A percentile compares a stretch with the other conserved stretches of the same genome.
Conservation (phyloP, 2,329 filamentous ascomycete species). For the Colletotrichum karsti region DNA sequence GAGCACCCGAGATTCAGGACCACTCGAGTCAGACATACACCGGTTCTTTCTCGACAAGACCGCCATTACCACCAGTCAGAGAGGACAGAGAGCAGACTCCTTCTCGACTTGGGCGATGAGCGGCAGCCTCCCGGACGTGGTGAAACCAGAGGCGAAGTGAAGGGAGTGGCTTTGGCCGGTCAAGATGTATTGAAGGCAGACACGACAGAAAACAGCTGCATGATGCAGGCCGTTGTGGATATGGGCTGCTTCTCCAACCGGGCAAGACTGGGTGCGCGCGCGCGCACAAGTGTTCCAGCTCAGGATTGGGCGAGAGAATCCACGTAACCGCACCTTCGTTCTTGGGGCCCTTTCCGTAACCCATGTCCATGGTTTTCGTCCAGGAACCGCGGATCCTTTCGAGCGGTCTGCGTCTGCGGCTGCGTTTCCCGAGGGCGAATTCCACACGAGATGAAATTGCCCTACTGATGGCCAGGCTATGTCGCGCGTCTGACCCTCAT, state of each 20-base stretch:
- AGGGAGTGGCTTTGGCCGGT: neutral
- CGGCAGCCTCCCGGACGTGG: neutral
- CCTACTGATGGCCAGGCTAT: conserved; percentile 5
- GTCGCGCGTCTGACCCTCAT: neutral
- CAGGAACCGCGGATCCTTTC: conserved; percentile 12
- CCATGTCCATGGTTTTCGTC: neutral
- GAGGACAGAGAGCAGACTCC: neutral
- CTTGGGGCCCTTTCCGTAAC: conserved; percentile 5
- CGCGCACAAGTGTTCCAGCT: neutral
- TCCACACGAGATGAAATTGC: neutral
- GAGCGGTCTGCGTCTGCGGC: conserved; percentile 3
- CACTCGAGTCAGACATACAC: conserved; percentile 4
- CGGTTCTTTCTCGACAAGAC: neutral
- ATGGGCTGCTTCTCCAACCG: conserved; percentile 5
- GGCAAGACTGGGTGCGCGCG: neutral
- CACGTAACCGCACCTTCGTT: neutral
- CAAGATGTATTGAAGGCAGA: conserved; percentile 3
- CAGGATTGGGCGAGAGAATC: conserved; percentile 13
- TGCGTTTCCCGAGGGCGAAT: conserved; percentile 6
- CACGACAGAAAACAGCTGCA: conserved; percentile 14
- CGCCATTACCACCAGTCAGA: neutral
- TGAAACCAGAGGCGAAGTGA: conserved; percentile 1
- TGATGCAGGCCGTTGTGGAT: conserved; percentile 23
- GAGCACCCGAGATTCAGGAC: conserved; percentile 1
- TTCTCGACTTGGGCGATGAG: neutral